Percentiles rank a stretch among this genome's conserved stretches.
Evolutionary conservation across 2,329 filamentous ascomycete genomes (phyloP).

Genomic region (Colletotrichum navitas): DNA sequence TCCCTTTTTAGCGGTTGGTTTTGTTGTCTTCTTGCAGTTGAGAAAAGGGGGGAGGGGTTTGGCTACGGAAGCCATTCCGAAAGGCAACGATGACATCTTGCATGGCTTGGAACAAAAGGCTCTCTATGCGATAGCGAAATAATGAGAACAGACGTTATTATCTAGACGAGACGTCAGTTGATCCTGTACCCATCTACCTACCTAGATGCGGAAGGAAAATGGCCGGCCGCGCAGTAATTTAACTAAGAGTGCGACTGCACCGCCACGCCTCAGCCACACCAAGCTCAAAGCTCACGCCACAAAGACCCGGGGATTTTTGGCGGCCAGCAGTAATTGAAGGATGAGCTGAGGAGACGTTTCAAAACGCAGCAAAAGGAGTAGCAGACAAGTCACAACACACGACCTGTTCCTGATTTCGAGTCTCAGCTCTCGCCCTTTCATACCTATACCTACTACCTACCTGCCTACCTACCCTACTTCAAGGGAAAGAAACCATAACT

Average conservation of each 20-base stretch:
- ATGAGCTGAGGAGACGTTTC: conserved; percentile 42
- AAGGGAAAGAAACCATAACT: conserved; percentile 14
- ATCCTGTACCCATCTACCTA: neutral
- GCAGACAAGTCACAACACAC: conserved; percentile 27
- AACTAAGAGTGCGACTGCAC: neutral
- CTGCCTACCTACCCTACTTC: neutral
- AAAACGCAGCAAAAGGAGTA: conserved; percentile 25
- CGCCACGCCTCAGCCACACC: conserved; percentile 22
- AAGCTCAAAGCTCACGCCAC: conserved; percentile 14
- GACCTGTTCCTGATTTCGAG: conserved; percentile 17
- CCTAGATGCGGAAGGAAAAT: neutral
- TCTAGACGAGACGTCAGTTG: neutral
- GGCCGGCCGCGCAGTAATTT: no score
- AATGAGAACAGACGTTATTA: conserved; percentile 13
- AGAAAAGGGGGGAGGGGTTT: conserved; percentile 23
- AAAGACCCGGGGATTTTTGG: neutral
- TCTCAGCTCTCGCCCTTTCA: conserved; percentile 9
- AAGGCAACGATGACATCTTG: conserved; percentile 44
- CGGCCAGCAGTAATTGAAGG: conserved; percentile 19
- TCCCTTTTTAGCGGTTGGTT: conserved; percentile 30
- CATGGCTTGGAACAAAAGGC: conserved; percentile 30
- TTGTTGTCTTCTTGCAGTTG: conserved; percentile 5
- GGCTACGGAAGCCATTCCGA: conserved; percentile 37
- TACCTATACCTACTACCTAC: neutral
- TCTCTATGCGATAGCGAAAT: conserved; percentile 27